Evolutionary conservation across 768 basidiomycete genomes (phyloP).

Genomic region (Boletales sp.): DNA sequence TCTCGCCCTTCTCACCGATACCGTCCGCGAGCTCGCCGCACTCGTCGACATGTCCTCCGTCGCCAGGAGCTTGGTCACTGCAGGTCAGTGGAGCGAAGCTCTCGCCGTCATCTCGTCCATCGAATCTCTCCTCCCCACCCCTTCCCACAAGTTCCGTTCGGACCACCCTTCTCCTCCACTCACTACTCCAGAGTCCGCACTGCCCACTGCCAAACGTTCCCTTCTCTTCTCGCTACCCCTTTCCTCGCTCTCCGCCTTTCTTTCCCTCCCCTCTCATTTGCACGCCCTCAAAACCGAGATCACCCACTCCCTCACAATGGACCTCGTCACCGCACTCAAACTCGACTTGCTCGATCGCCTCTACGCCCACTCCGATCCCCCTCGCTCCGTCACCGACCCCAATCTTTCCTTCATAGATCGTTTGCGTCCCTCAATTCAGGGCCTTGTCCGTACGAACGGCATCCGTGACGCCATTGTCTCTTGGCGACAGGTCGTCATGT

Average conservation of each 20-base stretch:
- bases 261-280: constrained; percentile 72
- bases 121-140: constrained; percentile 50
- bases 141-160: not conserved
- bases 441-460: constrained; percentile 71
- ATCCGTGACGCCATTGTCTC: constrained; percentile 62
- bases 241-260: constrained; percentile 66
- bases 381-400: constrained; percentile 18
- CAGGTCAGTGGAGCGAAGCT: constrained; percentile 87
- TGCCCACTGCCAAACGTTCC: constrained; percentile 24
- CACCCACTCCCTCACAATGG: constrained; percentile 68
- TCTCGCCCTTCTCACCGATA: constrained; percentile 55
- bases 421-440: constrained; percentile 68
- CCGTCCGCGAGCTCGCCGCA: constrained; percentile 59
- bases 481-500: constrained; percentile 68
- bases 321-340: constrained; percentile 69
- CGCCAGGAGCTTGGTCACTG: constrained; percentile 68
- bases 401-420: constrained; percentile 56
- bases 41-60: constrained; percentile 77
- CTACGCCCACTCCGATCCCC: constrained; percentile 15
- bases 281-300: constrained; percentile 73
- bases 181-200: constrained; percentile 8
- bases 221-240: constrained; percentile 47
- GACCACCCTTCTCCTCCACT: constrained; percentile 3
- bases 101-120: constrained; percentile 70
- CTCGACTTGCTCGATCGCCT: constrained; percentile 62